Base-by-base conservation (phyloP, 108 stramenopile genomes). In the Licmophora abbreviata region DNA sequence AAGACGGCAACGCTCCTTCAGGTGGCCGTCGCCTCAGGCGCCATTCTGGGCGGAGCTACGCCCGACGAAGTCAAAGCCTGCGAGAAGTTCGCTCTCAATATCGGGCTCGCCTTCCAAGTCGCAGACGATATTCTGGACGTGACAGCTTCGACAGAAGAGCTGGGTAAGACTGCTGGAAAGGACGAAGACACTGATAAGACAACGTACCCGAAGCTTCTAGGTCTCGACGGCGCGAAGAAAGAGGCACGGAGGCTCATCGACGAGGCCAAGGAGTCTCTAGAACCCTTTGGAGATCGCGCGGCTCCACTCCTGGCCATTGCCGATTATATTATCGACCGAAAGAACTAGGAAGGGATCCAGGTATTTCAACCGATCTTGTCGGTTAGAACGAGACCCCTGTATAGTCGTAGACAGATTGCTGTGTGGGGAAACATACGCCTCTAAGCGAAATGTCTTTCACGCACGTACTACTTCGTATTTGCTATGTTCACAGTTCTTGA, bases 51-150 rank as follows among this genome's bases (percentile, higher is more conserved):
- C 17, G 95, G 95, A 15, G 95, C 95, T 26, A 81, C 71, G 1
- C 66, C 79, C 3, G 84, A 89, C 49, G 93, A 95, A 54, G 88
- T 97, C 2, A 69, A 61, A 61, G 73, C 76, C 6, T 87, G 85
- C 58, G 95, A 95, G 56, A 69, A 59, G 36, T 97, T 87, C 63
- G 94, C 93, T n/a, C 69, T 92, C 53, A 81, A 94, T 45, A 94
- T 97, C 60, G 95, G 95, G 8, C 64, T 97, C 31, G 95, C 95
- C 1, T 97, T 97, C 61, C 95, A 97, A 56, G 95, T 97, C 23
- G 95, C 95, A 7, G 95, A 96, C 66, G 95, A 96, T 68, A 96
- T 96, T 69, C 68, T 96, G 61, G 95, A 96, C 76, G 89, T 91
- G 37, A 96, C 95, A 9, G 85, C 82, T 28, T 85, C 90, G 17